Base-by-base conservation (phyloP, 2,329 filamentous ascomycete genomes). In the Apiospora marii region DNA sequence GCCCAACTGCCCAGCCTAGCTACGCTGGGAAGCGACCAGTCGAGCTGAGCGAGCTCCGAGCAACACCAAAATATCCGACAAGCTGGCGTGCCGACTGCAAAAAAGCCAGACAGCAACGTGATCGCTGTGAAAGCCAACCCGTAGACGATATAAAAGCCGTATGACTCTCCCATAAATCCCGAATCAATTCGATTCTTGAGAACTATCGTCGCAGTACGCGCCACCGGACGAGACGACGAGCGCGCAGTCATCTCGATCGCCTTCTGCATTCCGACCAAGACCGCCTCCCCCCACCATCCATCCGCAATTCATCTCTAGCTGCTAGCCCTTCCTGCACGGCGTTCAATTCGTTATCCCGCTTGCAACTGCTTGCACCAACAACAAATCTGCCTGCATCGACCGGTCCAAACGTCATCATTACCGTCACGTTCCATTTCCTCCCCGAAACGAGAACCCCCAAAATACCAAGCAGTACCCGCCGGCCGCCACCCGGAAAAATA, bases 301-400 rank as follows among this genome's bases (percentile, higher is more conserved):
- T 37, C 30, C 53, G 53, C 53, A 64, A 64, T 64, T 37, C 53
- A 16, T 37, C 30, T n/a, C 30, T 41, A 64, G 53, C 30, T 30
- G 30, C 30, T 41, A 64, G 53, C 30, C 53, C 53, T 64, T 64
- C 53, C 53, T 37, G 53, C 53, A 64, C 53, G 53, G 30, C 53
- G 53, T 64, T 30, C 53, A 64, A 64, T 64, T 64, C 53, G 19
- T 64, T 64, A 34, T 61, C 30, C 53, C 13, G 30, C 53, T 30
- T 64, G 53, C 51, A 34, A 58, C 51, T 58, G 51, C 51, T 49
- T 49, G 22, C 53, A 37, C 53, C 53, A 64, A 64, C 53, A 34
- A 13, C 30, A 37, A 64, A 64, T n/a, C 51, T 13, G 19, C 30
- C 30, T 64, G 53, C 30, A 37, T 19, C 51, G 51, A 58, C 51